Conservation (phyloP, 257 asterid species). For the Rubia yunnanensis region DNA sequence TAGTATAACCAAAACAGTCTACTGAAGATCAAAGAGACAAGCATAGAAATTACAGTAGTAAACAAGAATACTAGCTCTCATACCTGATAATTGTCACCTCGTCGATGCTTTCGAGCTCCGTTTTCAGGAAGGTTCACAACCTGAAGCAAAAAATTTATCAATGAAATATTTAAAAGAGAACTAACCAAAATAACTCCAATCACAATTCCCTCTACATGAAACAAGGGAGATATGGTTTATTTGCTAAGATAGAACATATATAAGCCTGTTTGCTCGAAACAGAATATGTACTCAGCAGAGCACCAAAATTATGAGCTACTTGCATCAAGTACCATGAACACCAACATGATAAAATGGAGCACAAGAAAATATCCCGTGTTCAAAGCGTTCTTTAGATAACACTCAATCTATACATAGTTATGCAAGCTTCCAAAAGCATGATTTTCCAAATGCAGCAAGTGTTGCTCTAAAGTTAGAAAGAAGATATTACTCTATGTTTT, state of each 20-base stretch:
- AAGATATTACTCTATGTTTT: neutral
- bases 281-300: neutral
- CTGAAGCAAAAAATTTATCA: constrained; percentile 24
- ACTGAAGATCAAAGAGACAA: neutral
- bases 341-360: neutral
- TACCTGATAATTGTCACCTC: constrained; percentile 73
- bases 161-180: constrained; percentile 3
- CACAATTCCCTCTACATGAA: neutral
- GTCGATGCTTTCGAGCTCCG: constrained; percentile 54
- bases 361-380: neutral
- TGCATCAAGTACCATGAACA: neutral
- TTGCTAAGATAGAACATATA: neutral
- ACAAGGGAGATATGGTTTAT: neutral
- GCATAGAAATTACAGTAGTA: neutral
- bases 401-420: neutral
- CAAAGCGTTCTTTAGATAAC: neutral
- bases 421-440: neutral
- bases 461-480: neutral
- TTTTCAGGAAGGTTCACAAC: constrained; percentile 77
- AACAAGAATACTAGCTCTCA: neutral
- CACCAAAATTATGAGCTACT: neutral
- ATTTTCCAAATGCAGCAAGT: neutral
- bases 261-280: neutral
- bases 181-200: neutral
- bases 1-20: neutral